phyloP scores from a whole-genome alignment of 345 rosid species.

The Citrus trifoliata region DNA sequence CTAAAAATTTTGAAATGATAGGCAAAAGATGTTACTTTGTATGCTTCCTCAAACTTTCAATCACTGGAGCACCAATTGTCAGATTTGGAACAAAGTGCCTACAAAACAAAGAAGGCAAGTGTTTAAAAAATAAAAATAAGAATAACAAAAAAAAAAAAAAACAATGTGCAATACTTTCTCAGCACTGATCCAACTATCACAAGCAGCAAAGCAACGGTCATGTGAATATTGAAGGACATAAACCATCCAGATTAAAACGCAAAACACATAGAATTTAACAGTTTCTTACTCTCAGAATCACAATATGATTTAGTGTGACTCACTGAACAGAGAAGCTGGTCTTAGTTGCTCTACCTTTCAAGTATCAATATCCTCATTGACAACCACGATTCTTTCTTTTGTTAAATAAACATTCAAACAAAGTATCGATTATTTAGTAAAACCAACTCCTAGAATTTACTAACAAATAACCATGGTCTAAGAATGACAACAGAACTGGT shows the following conservation, averaged over 20 bases:
- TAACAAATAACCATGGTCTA: neutral
- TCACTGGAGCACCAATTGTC: conserved; percentile 85
- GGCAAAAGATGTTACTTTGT: conserved; percentile 46
- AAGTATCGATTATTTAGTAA: neutral
- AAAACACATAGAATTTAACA: neutral
- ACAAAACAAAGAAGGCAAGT: conserved; percentile 10
- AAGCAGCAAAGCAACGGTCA: neutral
- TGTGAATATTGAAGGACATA: neutral
- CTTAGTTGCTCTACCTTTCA: neutral
- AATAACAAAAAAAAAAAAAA: neutral
- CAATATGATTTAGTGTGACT: neutral
- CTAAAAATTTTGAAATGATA: neutral
- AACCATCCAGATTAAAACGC: neutral
- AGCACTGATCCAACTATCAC: neutral
- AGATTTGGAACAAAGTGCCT: conserved; percentile 93
- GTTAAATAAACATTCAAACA: neutral
- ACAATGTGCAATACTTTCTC: neutral
- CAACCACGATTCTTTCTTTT: neutral
- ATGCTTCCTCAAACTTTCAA: conserved; percentile 87
- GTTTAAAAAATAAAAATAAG: neutral
- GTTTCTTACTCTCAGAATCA: neutral
- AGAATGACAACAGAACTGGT: neutral
- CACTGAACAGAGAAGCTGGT: neutral
- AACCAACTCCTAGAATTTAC: neutral
- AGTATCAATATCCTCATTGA: neutral